Evolutionary conservation across 2,329 filamentous ascomycete species (phyloP).

Genomic region (Cryphonectria radicalis): DNA sequence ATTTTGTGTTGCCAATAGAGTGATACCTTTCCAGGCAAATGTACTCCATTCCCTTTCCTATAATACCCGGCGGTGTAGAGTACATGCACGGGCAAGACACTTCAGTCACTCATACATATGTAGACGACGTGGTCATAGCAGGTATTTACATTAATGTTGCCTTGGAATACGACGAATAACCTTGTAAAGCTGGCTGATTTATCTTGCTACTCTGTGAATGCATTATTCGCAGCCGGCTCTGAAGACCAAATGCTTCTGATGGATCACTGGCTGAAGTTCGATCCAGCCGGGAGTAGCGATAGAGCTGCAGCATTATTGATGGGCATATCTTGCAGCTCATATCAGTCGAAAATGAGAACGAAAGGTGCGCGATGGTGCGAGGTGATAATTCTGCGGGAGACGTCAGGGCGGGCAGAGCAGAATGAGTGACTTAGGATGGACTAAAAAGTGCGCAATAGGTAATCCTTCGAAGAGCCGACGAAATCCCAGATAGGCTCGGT

Average conservation of each 20-base stretch:
- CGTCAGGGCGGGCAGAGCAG: too few species aligned
- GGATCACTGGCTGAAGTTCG: slow-evolving; percentile 61
- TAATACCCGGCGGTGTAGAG: neutral
- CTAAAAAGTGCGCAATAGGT: neutral
- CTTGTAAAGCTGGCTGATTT: slow-evolving; percentile 50
- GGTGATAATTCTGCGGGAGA: too few species aligned
- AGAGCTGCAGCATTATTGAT: neutral
- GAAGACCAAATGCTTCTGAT: slow-evolving; percentile 53
- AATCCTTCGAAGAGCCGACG: neutral
- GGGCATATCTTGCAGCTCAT: slow-evolving; percentile 9
- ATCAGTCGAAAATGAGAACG: slow-evolving; percentile 20
- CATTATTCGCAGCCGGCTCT: slow-evolving; percentile 53
- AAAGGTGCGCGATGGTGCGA: neutral
- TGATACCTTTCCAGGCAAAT: slow-evolving; percentile 67
- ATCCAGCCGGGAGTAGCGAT: too few species aligned
- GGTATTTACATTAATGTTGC: too few species aligned
- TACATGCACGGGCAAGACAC: neutral
- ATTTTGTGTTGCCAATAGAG: neutral
- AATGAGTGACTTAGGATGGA: too few species aligned
- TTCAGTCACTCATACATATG: neutral
- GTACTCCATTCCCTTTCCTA: neutral
- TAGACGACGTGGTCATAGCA: neutral
- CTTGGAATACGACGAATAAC: too few species aligned
- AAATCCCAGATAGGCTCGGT: neutral
- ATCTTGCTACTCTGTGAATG: slow-evolving; percentile 66